phyloP scores from a whole-genome alignment of 805 yeast species.

The Saturnispora galanensis region DNA sequence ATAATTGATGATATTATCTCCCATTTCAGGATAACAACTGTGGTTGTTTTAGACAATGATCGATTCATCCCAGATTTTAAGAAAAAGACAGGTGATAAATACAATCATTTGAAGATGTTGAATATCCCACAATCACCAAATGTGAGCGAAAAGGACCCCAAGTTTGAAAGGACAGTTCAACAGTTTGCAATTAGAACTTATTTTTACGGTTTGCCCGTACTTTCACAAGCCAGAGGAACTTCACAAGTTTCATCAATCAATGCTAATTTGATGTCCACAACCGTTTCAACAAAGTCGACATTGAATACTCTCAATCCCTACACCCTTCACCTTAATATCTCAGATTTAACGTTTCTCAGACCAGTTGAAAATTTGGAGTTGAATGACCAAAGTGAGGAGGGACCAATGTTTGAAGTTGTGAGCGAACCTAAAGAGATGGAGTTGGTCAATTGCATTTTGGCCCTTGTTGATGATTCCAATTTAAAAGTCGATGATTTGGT shows the following conservation, averaged over 20 bases:
- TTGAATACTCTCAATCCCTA: constrained; percentile 62
- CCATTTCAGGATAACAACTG: constrained; percentile 46
- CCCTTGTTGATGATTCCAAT: constrained; percentile 21
- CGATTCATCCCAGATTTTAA: constrained; percentile 53
- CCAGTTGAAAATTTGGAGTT: constrained; percentile 30
- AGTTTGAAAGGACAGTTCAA: constrained; percentile 59
- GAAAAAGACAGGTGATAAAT: constrained; percentile 31
- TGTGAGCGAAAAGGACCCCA: constrained; percentile 62
- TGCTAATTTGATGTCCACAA: constrained; percentile 1
- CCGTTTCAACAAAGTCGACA: neutral
- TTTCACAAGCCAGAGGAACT: constrained; percentile 3
- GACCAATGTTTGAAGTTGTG: constrained; percentile 28
- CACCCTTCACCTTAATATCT: constrained; percentile 62
- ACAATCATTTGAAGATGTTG: constrained; percentile 31
- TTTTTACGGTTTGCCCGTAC: constrained; percentile 54
- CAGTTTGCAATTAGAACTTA: constrained; percentile 75
- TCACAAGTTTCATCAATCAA: constrained; percentile 31
- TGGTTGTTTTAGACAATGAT: constrained; percentile 73
- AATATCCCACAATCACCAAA: constrained; percentile 70
- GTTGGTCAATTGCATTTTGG: constrained; percentile 64
- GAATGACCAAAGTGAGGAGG: constrained; percentile 19
- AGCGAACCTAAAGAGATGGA: constrained; percentile 27
- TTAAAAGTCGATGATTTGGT: constrained; percentile 6
- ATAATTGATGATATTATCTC: constrained; percentile 48
- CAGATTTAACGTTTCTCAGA: constrained; percentile 51